phyloP scores from a whole-genome alignment of 441 rosid species.

The Pelargonium citronellum region DNA sequence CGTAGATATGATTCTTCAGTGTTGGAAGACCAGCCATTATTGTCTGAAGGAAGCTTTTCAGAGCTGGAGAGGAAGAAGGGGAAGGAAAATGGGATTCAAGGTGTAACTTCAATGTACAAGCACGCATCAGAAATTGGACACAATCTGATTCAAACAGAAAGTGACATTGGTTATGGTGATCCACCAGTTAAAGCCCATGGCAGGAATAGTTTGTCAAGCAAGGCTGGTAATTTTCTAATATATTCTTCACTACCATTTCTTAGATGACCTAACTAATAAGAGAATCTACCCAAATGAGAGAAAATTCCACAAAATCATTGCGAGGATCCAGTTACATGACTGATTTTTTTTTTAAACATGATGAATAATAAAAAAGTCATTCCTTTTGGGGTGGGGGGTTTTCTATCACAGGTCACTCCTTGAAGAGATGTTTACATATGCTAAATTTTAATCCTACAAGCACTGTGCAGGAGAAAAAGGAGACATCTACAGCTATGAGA shows the following conservation, averaged over 20 bases:
- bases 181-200: constrained; percentile 19
- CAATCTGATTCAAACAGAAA: constrained; percentile 17
- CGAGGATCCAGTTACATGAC: not conserved
- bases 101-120: constrained; percentile 17
- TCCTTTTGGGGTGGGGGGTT: too few species aligned
- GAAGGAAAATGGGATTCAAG: constrained; percentile 3
- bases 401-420: too few species aligned
- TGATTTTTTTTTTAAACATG: too few species aligned
- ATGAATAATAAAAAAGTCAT: too few species aligned
- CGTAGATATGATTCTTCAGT: constrained; percentile 23
- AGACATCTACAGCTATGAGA: constrained; percentile 20
- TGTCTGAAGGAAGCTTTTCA: constrained; percentile 20
- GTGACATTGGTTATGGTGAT: constrained; percentile 17
- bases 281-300: too few species aligned
- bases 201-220: constrained; percentile 21
- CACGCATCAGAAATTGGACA: constrained; percentile 26
- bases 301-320: too few species aligned
- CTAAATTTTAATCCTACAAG: constrained; percentile 5
- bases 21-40: constrained; percentile 16
- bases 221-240: constrained; percentile 19
- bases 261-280: too few species aligned
- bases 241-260: not conserved
- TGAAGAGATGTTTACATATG: too few species aligned
- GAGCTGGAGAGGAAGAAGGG: constrained; percentile 25
- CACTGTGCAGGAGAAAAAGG: constrained; percentile 29